Percentiles rank a stretch among this genome's conserved stretches.
phyloP scores from a whole-genome alignment of 2,329 filamentous ascomycete species.

The Clonostachys rhizophaga region DNA sequence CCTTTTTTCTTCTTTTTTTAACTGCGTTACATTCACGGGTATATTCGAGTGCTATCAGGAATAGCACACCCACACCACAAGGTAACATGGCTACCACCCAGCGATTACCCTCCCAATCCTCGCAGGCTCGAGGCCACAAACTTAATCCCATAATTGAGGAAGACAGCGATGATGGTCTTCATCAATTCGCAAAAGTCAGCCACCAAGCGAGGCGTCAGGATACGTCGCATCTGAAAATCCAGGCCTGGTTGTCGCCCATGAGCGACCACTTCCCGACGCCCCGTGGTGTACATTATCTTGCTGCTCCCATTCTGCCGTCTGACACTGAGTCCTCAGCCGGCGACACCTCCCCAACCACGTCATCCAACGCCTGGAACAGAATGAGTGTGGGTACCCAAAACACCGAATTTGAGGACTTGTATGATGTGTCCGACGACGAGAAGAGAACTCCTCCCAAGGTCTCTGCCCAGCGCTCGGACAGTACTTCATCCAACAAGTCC shows the following conservation, averaged over 20 bases:
- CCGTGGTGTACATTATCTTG: slow-evolving; percentile 60
- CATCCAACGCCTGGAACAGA: slow-evolving; percentile 59
- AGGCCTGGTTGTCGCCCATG: slow-evolving; percentile 54
- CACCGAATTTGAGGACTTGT: slow-evolving; percentile 81
- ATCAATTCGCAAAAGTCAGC: slow-evolving; percentile 4
- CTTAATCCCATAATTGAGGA: slow-evolving; percentile 67
- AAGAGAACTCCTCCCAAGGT: slow-evolving; percentile 26
- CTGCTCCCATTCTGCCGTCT: slow-evolving; percentile 57
- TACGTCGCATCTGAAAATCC: slow-evolving; percentile 42
- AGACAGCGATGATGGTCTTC: slow-evolving; percentile 32
- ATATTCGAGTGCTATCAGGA: slow-evolving; percentile 12
- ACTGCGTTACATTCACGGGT: not conserved
- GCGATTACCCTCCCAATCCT: slow-evolving; percentile 21
- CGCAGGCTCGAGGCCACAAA: slow-evolving; percentile 51
- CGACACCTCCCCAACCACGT: slow-evolving; percentile 49
- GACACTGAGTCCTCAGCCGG: slow-evolving; percentile 52
- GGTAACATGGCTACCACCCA: slow-evolving; percentile 41
- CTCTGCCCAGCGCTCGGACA: slow-evolving; percentile 43
- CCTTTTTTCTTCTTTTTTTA: slow-evolving; percentile 8
- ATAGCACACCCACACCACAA: slow-evolving; percentile 17
- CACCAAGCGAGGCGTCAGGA: slow-evolving; percentile 18
- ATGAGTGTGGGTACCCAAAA: slow-evolving; percentile 58
- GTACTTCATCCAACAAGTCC: slow-evolving; percentile 25
- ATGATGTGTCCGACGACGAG: slow-evolving; percentile 81
- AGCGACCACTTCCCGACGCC: slow-evolving; percentile 69